Base-by-base conservation (phyloP, 345 rosid genomes). In the Psidium friedrichsthalianum region DNA sequence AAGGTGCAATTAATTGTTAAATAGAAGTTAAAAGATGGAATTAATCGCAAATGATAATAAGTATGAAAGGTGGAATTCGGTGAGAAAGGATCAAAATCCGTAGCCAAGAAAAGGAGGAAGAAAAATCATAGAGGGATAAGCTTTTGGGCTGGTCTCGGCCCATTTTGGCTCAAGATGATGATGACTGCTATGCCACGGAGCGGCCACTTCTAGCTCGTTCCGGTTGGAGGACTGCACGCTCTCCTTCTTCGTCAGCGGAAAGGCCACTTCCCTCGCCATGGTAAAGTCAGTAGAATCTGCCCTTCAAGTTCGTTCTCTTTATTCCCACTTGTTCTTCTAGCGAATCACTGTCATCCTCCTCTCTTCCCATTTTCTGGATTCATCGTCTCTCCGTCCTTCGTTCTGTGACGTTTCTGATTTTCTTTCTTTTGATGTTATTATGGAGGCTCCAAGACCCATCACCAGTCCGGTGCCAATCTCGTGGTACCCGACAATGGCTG, bases 391-490 rank as follows among this genome's bases (percentile, higher is more conserved):
- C 78, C 3, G 44, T 18, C 78, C 47, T 32, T 69, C 78, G 78
- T 69, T 18, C 29, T 21, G 44, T 8, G 78, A 69, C 78, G 24
- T 32, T 32, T 69, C 6, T 64, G 49, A 9, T 47, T 47, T 8
- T 47, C 49, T 47, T 47, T 47, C 7, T 47, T 47, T 47, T 47
- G 49, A 47, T 47, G 49, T 6, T 6, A 47, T 47, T 8, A 47
- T 69, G 78, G 21, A 93, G 97, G 93, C 94, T 86, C 89, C 94
- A 64, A 93, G 90, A 89, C 89, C 95, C 74, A 93, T 94, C 82
- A 64, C 93, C 83, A 93, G 98, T 89, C 98, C 98, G 29, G 93
- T 96, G 76, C 95, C 96, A n/a, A 94, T 82, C 76, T 87, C 91
- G 74, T 87, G 91, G 95, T 94, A 96, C 78, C 95, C 98, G 82